These are phyloP conservation scores for Ammopiptanthus mongolicus DNA, from an alignment of 306 rosid species.

Conservation along the genomic window DNA sequence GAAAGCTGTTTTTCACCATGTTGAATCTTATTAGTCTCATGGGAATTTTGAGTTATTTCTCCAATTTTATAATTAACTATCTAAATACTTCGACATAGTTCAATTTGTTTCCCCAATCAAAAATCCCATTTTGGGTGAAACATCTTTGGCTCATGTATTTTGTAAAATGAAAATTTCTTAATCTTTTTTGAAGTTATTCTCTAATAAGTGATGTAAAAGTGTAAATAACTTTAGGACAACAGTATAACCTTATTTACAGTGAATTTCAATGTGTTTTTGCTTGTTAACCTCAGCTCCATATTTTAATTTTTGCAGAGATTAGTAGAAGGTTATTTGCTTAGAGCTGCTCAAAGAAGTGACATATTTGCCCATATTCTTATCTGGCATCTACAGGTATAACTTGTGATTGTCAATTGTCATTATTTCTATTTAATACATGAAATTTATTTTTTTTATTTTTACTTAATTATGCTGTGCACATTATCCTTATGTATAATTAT, in stretches of 20 bases:
- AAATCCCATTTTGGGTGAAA: constrained; percentile 1
- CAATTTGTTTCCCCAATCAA: not conserved
- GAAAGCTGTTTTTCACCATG: not conserved
- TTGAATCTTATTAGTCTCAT: not conserved
- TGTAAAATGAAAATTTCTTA: not conserved
- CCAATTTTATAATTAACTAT: not conserved
- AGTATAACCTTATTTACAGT: not conserved
- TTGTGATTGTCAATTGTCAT: not conserved
- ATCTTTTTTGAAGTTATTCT: constrained; percentile 1
- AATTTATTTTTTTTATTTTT: not conserved
- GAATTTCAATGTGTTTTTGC: not conserved
- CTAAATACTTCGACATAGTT: not conserved
- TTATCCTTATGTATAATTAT: not conserved
- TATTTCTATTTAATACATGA: not conserved
- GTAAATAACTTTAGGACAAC: not conserved
- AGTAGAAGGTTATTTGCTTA: constrained; percentile 94
- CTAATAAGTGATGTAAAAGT: not conserved
- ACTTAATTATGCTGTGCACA: not conserved
- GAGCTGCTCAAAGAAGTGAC: constrained; percentile 95
- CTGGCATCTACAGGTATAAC: constrained; percentile 88
- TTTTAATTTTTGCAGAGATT: constrained; percentile 56
- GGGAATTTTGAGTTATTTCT: not conserved
- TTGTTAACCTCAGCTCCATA: constrained; percentile 18
- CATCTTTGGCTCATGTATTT: constrained; percentile 5
- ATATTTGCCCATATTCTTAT: constrained; percentile 92